A percentile compares a stretch with the other conserved stretches of the same genome.
Conservation (phyloP, 2,329 filamentous ascomycete species). For the Penicillium palitans region DNA sequence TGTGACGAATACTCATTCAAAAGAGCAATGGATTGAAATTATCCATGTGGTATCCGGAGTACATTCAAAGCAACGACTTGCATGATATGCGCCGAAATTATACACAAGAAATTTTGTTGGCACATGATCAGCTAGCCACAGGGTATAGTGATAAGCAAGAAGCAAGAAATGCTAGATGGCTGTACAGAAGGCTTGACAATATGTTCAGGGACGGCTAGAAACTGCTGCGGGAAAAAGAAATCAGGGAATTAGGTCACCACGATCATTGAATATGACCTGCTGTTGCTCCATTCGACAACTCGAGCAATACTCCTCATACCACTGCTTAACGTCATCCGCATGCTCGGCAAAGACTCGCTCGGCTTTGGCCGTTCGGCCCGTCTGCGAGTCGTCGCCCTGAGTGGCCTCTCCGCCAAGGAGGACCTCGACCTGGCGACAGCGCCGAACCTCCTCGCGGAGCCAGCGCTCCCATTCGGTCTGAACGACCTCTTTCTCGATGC, state of each 20-base stretch:
- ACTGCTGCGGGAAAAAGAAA: neutral
- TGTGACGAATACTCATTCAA: constrained; percentile 22
- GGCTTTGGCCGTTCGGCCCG: constrained; percentile 27
- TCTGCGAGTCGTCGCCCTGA: constrained; percentile 26
- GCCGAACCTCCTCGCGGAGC: constrained; percentile 73
- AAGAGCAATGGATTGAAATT: constrained; percentile 4
- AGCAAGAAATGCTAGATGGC: constrained; percentile 12
- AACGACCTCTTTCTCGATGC: constrained; percentile 81
- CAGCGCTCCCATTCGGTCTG: constrained; percentile 91
- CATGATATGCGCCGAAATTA: constrained; percentile 13
- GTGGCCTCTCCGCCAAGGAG: constrained; percentile 41
- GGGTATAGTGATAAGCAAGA: constrained; percentile 33
- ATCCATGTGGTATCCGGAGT: constrained; percentile 1
- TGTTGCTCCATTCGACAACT: constrained; percentile 56
- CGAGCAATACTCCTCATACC: constrained; percentile 63
- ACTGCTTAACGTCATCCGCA: constrained; percentile 52
- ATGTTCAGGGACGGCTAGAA: neutral
- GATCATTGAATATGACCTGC: constrained; percentile 24
- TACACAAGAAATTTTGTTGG: constrained; percentile 15
- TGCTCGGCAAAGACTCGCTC: constrained; percentile 35
- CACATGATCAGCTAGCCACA: constrained; percentile 14
- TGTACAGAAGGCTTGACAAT: constrained; percentile 9
- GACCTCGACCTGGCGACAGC: constrained; percentile 66
- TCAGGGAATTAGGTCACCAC: constrained; percentile 26
- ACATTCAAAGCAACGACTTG: neutral